A percentile compares a stretch with the other conserved stretches of the same genome.
Conservation (phyloP, 371 early-diverging fungal genomes). For the Phascolomyces articulosus region DNA sequence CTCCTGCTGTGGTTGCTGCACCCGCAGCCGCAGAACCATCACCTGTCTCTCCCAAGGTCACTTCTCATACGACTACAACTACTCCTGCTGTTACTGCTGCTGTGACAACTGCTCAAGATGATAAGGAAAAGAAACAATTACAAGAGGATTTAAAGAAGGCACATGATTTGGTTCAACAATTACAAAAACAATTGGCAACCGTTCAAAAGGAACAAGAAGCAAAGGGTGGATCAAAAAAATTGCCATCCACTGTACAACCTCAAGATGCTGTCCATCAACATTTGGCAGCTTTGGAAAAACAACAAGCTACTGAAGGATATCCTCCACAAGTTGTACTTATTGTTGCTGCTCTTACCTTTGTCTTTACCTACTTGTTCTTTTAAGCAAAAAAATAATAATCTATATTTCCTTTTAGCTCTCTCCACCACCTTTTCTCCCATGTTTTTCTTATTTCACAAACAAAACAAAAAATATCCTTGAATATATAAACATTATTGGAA, state of each 20-base stretch:
- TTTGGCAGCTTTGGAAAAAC: constrained; percentile 56
- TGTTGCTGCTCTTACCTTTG: constrained; percentile 44
- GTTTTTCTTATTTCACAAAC: neutral
- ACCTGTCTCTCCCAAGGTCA: neutral
- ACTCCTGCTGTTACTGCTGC: neutral
- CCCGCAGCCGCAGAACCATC: neutral
- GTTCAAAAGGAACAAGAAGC: constrained; percentile 25
- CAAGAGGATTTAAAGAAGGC: constrained; percentile 24
- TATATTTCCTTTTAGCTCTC: neutral
- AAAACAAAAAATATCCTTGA: too few relatives aligned
- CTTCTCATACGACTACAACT: neutral
- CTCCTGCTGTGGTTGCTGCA: too few relatives aligned
- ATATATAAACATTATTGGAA: too few relatives aligned
- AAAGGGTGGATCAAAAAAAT: constrained; percentile 29
- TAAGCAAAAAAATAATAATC: constrained; percentile 16
- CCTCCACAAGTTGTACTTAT: constrained; percentile 50
- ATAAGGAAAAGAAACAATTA: constrained; percentile 25
- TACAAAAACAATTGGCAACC: constrained; percentile 28
- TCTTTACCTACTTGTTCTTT: constrained; percentile 55
- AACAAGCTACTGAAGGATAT: constrained; percentile 52
- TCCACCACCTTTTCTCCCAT: neutral
- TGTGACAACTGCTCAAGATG: neutral
- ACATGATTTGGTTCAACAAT: constrained; percentile 23
- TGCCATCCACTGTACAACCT: constrained; percentile 40
- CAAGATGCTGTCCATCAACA: constrained; percentile 57